Percentiles rank a stretch among this genome's conserved stretches.
These are phyloP conservation scores for Trichoderma sp. DNA, from an alignment of 2,329 filamentous ascomycete species.

Conservation along the genomic window DNA sequence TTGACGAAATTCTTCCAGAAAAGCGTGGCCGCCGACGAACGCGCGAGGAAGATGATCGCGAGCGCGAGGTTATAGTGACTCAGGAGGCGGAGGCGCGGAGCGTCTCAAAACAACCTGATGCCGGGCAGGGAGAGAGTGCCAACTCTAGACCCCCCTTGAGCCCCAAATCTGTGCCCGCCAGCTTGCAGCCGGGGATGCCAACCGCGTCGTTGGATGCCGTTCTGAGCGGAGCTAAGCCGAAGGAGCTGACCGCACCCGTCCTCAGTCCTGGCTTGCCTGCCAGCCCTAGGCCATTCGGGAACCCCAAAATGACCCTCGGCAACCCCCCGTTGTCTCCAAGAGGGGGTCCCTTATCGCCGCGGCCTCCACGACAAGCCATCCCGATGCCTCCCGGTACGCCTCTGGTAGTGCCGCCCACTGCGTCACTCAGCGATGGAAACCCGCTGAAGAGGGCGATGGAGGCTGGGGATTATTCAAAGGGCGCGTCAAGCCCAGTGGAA, in stretches of 20 bases:
- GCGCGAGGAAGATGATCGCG: conserved; percentile 81
- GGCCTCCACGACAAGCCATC: conserved; percentile 72
- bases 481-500: conserved; percentile 45
- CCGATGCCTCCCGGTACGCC: conserved; percentile 72
- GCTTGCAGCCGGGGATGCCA: conserved; percentile 44
- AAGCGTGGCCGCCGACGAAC: conserved; percentile 79
- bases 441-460: conserved; percentile 26
- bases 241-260: conserved; percentile 47
- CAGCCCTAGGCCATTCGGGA: conserved; percentile 60
- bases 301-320: conserved; percentile 53
- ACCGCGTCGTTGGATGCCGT: conserved; percentile 58
- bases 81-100: conserved; percentile 72
- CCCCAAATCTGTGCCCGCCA: conserved; percentile 42
- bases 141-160: conserved; percentile 42
- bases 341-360: conserved; percentile 66
- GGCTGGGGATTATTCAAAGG: conserved; percentile 38
- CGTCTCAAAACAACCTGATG: conserved; percentile 72
- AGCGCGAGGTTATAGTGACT: conserved; percentile 68
- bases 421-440: conserved; percentile 25
- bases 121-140: conserved; percentile 36
- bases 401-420: conserved; percentile 52
- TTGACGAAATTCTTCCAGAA: conserved; percentile 62
- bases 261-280: conserved; percentile 63
- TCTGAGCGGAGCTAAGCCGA: conserved; percentile 45
- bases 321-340: conserved; percentile 70